Conservation (phyloP, 2,329 filamentous ascomycete genomes). For the Fusarium austroafricanum region DNA sequence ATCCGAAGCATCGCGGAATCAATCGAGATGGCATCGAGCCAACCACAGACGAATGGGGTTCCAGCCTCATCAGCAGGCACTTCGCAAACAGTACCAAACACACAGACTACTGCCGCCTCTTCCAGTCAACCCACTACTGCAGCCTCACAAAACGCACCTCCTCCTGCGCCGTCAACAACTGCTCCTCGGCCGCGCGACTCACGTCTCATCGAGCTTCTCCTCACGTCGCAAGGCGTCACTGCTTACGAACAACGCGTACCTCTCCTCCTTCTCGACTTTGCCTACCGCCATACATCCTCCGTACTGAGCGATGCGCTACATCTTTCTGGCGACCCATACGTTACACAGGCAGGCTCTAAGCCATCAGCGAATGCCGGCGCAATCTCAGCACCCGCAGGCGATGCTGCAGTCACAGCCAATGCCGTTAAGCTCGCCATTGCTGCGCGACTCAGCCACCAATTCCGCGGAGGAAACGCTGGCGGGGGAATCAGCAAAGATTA, state of each 20-base stretch:
- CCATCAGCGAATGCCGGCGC: slow-evolving; percentile 63
- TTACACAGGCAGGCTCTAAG: slow-evolving; percentile 65
- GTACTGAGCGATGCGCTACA: slow-evolving; percentile 78
- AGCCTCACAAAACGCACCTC: slow-evolving; percentile 41
- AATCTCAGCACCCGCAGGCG: slow-evolving; percentile 59
- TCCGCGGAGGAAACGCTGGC: slow-evolving; percentile 65
- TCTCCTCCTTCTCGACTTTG: slow-evolving; percentile 85
- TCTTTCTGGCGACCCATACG: slow-evolving; percentile 75
- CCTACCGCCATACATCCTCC: slow-evolving; percentile 82
- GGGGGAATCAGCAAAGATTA: slow-evolving; percentile 77
- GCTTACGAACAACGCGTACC: slow-evolving; percentile 86
- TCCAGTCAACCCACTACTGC: slow-evolving; percentile 43
- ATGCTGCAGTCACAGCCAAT: slow-evolving; percentile 71
- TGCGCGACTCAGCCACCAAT: slow-evolving; percentile 75
- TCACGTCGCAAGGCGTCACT: slow-evolving; percentile 81
- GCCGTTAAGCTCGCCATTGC: slow-evolving; percentile 80
- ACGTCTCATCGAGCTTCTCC: slow-evolving; percentile 81
- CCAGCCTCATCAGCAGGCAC: slow-evolving; percentile 54
- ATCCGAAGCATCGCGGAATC: not conserved
- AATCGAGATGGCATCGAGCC: slow-evolving; percentile 51
- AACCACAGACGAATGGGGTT: slow-evolving; percentile 67
- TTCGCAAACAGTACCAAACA: slow-evolving; percentile 53
- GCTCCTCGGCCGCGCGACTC: slow-evolving; percentile 78
- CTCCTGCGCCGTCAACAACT: slow-evolving; percentile 52
- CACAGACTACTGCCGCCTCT: slow-evolving; percentile 49